phyloP scores from a whole-genome alignment of 2,329 filamentous ascomycete species.

The Passalora sequoiae region DNA sequence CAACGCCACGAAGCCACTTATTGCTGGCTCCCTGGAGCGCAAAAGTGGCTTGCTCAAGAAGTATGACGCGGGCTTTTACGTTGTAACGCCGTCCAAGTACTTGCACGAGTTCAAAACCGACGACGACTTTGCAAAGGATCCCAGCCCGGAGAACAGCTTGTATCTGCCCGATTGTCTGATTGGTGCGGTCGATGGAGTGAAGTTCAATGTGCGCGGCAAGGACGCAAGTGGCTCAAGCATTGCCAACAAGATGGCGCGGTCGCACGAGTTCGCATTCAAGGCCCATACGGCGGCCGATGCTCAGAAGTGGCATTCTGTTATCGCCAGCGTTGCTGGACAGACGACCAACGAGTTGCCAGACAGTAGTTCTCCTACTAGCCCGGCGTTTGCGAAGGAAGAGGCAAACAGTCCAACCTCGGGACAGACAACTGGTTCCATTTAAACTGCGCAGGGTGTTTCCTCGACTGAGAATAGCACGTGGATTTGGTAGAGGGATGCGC shows the following conservation, averaged over 20 bases:
- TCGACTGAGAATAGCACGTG: no score
- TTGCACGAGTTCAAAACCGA: slow-evolving; percentile 95
- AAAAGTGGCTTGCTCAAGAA: slow-evolving; percentile 83
- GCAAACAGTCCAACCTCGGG: slow-evolving; percentile 1
- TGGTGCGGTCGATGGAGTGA: slow-evolving; percentile 65
- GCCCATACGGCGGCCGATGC: slow-evolving; percentile 76
- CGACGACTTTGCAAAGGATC: slow-evolving; percentile 67
- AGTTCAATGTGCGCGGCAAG: slow-evolving; percentile 95
- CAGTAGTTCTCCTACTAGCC: slow-evolving; percentile 35
- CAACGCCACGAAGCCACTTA: slow-evolving; percentile 68
- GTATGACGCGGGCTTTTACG: slow-evolving; percentile 80
- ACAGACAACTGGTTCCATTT: no score
- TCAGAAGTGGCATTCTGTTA: slow-evolving; percentile 75
- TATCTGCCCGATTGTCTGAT: slow-evolving; percentile 88
- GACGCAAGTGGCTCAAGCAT: slow-evolving; percentile 73
- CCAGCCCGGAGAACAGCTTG: slow-evolving; percentile 78
- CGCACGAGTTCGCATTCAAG: slow-evolving; percentile 79
- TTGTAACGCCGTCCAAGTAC: slow-evolving; percentile 80
- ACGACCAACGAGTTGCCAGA: slow-evolving; percentile 39
- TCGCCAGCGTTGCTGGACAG: slow-evolving; percentile 56
- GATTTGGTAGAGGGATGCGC: no score
- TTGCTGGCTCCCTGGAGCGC: slow-evolving; percentile 83
- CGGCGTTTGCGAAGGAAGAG: slow-evolving; percentile 11
- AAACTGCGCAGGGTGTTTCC: no score
- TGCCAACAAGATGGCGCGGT: slow-evolving; percentile 73